Conservation (phyloP, 2,329 filamentous ascomycete species). For the Cordyceps cateniannulata region DNA sequence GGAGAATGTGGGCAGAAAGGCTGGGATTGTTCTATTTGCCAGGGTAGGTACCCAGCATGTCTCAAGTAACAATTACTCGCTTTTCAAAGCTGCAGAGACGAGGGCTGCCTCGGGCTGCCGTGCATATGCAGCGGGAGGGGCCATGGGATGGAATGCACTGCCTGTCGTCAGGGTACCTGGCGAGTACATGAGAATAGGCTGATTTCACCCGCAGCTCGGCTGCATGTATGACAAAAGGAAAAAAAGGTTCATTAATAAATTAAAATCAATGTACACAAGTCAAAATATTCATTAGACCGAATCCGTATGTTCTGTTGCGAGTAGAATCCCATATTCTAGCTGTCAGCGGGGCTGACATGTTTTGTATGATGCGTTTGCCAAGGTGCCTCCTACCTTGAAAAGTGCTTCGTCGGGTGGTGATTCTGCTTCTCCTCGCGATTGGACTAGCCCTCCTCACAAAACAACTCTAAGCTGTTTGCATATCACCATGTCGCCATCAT, state of each 20-base stretch:
- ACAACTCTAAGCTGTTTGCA: not conserved
- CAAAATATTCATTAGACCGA: too few species aligned
- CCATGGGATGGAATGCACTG: not conserved
- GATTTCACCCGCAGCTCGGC: not conserved
- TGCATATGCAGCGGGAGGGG: not conserved
- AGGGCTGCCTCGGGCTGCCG: too few species aligned
- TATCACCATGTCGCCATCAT: not conserved
- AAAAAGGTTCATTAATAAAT: not conserved
- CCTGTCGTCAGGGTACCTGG: not conserved
- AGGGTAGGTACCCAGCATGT: not conserved
- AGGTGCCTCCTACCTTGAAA: too few species aligned
- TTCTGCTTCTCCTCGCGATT: too few species aligned
- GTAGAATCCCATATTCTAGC: too few species aligned
- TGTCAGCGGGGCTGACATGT: too few species aligned
- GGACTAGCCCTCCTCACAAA: not conserved
- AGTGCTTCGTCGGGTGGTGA: too few species aligned
- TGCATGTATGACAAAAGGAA: not conserved
- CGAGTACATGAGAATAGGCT: not conserved
- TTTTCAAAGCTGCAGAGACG: not conserved
- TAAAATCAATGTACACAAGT: too few species aligned
- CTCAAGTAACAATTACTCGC: not conserved
- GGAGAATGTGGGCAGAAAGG: not conserved
- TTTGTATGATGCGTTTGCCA: too few species aligned
- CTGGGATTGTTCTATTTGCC: not conserved
- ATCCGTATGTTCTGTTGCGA: too few species aligned